phyloP scores from a whole-genome alignment of 2,329 filamentous ascomycete genomes.

The Thelonectria blattea region DNA sequence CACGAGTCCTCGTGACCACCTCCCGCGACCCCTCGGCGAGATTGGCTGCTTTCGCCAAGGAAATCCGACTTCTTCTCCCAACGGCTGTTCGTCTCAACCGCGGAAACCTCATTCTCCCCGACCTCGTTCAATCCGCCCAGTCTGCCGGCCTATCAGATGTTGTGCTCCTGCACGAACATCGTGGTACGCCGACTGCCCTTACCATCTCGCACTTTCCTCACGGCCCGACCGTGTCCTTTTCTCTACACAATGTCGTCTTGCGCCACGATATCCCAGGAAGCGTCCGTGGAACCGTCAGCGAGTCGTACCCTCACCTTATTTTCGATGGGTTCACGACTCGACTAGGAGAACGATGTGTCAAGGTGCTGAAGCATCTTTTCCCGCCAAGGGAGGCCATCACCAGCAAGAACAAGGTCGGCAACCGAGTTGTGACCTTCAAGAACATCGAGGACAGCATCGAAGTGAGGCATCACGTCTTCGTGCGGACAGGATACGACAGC shows the following conservation, averaged over 20 bases:
- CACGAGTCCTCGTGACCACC: conserved; percentile 87
- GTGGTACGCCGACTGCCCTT: conserved; percentile 88
- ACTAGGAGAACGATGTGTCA: conserved; percentile 81
- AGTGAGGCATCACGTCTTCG: conserved; percentile 83
- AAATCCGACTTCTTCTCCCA: conserved; percentile 82
- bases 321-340: conserved; percentile 91
- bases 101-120: conserved; percentile 86
- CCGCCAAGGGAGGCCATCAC: conserved; percentile 83
- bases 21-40: conserved; percentile 86
- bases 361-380: conserved; percentile 92
- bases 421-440: conserved; percentile 89
- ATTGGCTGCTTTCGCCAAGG: conserved; percentile 89
- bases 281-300: conserved; percentile 84
- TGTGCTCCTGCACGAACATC: conserved; percentile 87
- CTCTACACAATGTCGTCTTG: conserved; percentile 89
- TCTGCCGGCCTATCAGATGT: conserved; percentile 83
- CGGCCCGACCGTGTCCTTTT: conserved; percentile 81
- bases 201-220: conserved; percentile 88
- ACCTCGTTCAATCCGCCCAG: conserved; percentile 82
- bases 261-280: conserved; percentile 91
- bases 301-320: conserved; percentile 92
- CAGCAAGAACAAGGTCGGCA: conserved; percentile 77
- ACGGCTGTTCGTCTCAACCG: conserved; percentile 89
- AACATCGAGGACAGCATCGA: conserved; percentile 95
- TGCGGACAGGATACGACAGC: conserved; percentile 87